Conservation (phyloP, 352 stramenopile species). For the Phytophthora quininea region DNA sequence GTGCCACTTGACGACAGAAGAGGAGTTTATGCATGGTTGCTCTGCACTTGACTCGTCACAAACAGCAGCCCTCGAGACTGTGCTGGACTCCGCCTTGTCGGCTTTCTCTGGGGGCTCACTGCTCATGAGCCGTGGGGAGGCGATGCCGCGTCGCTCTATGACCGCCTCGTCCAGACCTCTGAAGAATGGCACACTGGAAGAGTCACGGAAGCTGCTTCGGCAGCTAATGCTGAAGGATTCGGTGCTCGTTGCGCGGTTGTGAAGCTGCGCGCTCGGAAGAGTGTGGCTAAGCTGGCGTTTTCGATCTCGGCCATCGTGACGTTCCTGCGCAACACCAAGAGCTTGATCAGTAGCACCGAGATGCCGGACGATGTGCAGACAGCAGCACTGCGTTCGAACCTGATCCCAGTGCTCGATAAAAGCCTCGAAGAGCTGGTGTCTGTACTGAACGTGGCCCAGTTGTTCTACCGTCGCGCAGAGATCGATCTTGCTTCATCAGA, state of each 20-base stretch:
- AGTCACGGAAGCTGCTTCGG: conserved; percentile 21
- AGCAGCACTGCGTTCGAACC: conserved; percentile 32
- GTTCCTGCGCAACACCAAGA: conserved; percentile 41
- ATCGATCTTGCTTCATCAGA: conserved; percentile 72
- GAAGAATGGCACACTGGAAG: conserved; percentile 63
- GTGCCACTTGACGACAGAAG: conserved; percentile 70
- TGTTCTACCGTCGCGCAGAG: conserved; percentile 69
- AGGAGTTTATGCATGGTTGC: conserved; percentile 57
- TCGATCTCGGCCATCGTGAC: conserved; percentile 66
- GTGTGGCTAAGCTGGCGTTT: conserved; percentile 56
- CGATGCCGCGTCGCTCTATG: conserved; percentile 49
- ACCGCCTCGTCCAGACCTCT: conserved; percentile 54
- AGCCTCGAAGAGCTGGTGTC: conserved; percentile 52
- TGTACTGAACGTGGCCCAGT: conserved; percentile 54
- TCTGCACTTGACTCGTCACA: conserved; percentile 52
- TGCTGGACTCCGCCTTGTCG: conserved; percentile 60
- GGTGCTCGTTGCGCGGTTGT: conserved; percentile 60
- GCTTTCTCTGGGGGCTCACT: conserved; percentile 67
- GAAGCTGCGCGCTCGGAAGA: conserved; percentile 65
- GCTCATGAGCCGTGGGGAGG: conserved; percentile 35
- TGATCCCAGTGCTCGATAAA: conserved; percentile 47
- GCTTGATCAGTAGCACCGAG: conserved; percentile 33
- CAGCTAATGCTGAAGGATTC: conserved; percentile 51
- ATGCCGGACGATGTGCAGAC: conserved; percentile 35
- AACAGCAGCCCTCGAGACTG: conserved; percentile 49